A percentile compares a stretch with the other conserved stretches of the same genome.
Evolutionary conservation across 305 asterid species (phyloP).

Genomic region (Rubia peregrina): DNA sequence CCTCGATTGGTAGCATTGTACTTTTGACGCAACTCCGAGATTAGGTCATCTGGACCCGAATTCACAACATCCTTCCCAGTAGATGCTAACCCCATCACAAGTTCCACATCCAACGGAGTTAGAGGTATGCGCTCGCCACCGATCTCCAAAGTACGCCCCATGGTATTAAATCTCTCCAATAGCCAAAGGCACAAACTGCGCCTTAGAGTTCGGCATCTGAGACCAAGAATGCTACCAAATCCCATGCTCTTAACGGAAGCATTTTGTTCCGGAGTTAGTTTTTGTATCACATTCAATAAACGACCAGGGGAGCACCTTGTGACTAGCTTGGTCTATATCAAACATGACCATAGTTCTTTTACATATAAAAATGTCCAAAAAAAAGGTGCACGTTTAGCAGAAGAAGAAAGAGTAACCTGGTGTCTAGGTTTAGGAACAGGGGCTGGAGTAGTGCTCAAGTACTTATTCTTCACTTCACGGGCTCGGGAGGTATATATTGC

Average conservation of each 20-base stretch:
- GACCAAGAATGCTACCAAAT: constrained; percentile 90
- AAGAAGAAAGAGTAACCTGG: constrained; percentile 44
- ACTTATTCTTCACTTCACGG: constrained; percentile 95
- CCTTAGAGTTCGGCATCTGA: constrained; percentile 85
- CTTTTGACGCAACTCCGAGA: constrained; percentile 69
- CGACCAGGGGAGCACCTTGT: constrained; percentile 99
- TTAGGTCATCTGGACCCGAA: constrained; percentile 87
- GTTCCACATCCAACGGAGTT: constrained; percentile 88
- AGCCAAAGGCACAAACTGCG: constrained; percentile 95
- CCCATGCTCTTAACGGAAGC: constrained; percentile 93
- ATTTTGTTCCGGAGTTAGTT: constrained; percentile 71
- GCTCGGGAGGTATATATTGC: constrained; percentile 86
- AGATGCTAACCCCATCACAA: constrained; percentile 90
- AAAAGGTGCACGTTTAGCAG: constrained; percentile 3
- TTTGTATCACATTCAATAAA: constrained; percentile 66
- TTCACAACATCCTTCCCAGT: constrained; percentile 92
- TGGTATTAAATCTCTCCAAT: constrained; percentile 80
- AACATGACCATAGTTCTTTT: not conserved
- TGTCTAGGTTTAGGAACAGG: constrained; percentile 78
- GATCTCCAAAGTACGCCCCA: constrained; percentile 83
- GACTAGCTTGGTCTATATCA: constrained; percentile 82
- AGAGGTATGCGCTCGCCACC: constrained; percentile 92
- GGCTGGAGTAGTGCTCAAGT: constrained; percentile 71
- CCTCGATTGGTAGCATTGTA: constrained; percentile 95
- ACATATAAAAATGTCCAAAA: not conserved